phyloP scores from a whole-genome alignment of 768 basidiomycete species.

The Leucosporidium scottii region DNA sequence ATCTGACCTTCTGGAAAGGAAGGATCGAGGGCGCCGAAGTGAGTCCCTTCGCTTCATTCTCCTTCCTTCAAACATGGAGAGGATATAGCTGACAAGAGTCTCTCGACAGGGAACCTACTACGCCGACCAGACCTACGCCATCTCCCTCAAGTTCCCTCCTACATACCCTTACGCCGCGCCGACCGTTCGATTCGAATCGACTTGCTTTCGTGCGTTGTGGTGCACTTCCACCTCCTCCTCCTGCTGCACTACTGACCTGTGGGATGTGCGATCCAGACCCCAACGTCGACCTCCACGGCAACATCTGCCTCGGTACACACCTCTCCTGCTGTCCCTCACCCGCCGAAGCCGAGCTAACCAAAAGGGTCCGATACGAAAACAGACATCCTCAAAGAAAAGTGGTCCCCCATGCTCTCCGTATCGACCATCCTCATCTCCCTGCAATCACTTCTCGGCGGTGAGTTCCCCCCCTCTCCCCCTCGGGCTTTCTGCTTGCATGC shows the following conservation, averaged over 20 bases:
- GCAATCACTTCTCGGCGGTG: conserved; percentile 80
- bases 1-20: conserved; percentile 83
- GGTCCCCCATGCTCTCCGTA: conserved; percentile 88
- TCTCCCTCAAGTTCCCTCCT: conserved; percentile 73
- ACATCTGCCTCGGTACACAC: conserved; percentile 33
- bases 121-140: conserved; percentile 68
- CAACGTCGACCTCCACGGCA: conserved; percentile 67
- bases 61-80: no score
- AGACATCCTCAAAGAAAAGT: conserved; percentile 89
- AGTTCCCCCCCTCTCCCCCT: conserved; percentile 33
- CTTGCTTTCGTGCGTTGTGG: conserved; percentile 57
- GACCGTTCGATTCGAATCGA: conserved; percentile 68
- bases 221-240: background rate
- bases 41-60: background rate
- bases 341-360: background rate
- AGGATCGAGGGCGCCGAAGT: conserved; percentile 62
- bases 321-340: background rate
- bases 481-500: no score
- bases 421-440: conserved; percentile 81
- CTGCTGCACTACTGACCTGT: no score
- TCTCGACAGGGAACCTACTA: conserved; percentile 47
- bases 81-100: no score
- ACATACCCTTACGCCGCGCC: conserved; percentile 86
- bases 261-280: no score
- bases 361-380: conserved; percentile 63